Conservation (phyloP, 495 filamentous ascomycete species). For the Xylaria longipes region DNA sequence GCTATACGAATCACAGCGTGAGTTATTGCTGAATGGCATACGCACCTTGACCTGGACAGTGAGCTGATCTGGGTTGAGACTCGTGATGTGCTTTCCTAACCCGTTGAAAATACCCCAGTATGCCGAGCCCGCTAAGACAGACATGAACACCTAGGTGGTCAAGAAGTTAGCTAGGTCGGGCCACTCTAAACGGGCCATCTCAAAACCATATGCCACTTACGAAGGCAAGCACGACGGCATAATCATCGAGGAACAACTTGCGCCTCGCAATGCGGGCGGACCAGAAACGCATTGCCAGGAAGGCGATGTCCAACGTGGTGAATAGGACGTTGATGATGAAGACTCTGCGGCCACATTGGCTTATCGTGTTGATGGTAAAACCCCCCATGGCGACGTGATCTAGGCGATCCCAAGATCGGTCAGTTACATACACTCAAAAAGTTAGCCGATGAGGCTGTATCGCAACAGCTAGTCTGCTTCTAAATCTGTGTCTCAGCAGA, state of each 20-base stretch:
- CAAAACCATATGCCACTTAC: conserved; percentile 6
- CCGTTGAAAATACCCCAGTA: conserved; percentile 26
- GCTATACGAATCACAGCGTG: background rate
- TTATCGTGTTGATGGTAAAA: background rate
- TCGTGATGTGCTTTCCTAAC: conserved; percentile 19
- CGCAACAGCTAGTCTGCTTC: background rate
- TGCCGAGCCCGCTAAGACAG: background rate
- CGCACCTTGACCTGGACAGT: conserved; percentile 5
- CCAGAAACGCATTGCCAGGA: conserved; percentile 17
- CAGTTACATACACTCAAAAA: background rate
- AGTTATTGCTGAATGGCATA: background rate
- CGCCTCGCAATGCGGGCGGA: background rate
- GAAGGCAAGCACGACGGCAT: conserved; percentile 1
- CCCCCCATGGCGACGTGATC: background rate
- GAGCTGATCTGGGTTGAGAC: background rate
- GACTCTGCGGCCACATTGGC: background rate
- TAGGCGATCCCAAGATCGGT: background rate
- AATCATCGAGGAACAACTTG: conserved; percentile 3
- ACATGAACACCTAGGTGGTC: background rate
- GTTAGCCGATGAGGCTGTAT: background rate
- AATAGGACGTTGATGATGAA: conserved; percentile 1
- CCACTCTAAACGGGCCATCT: background rate
- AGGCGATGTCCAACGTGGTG: background rate
- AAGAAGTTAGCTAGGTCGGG: background rate
- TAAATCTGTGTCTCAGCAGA: background rate